Percentiles rank a stretch among this genome's conserved stretches.
phyloP scores from a whole-genome alignment of 164 flowering plant genomes.

The Malania oleifera region DNA sequence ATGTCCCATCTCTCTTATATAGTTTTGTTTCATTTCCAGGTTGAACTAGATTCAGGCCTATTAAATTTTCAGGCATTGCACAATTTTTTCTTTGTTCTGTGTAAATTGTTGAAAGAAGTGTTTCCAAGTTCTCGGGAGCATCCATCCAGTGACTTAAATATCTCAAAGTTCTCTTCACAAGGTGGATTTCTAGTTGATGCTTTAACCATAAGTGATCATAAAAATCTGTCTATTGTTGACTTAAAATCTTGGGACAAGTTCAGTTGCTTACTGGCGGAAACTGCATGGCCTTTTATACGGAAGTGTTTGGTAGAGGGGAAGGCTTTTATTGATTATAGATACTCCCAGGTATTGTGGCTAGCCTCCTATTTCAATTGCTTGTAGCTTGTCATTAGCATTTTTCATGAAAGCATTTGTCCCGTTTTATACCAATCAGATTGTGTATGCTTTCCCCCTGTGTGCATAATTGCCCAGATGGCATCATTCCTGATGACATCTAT shows the following conservation, averaged over 20 bases:
- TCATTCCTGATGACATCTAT: background rate
- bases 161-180: constrained; percentile 39
- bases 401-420: too few relatives aligned
- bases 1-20: constrained; percentile 1
- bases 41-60: constrained; percentile 55
- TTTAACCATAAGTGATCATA: constrained; percentile 12
- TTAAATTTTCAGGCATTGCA: constrained; percentile 61
- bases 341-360: constrained; percentile 57
- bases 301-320: constrained; percentile 78
- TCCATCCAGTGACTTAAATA: constrained; percentile 20
- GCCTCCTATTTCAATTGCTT: too few relatives aligned
- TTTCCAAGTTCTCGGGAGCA: constrained; percentile 17
- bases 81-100: constrained; percentile 71
- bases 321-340: constrained; percentile 45
- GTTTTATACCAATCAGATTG: too few relatives aligned
- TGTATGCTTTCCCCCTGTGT: too few relatives aligned
- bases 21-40: constrained; percentile 37
- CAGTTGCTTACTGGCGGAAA: constrained; percentile 40
- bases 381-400: too few relatives aligned
- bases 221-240: constrained; percentile 23
- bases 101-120: constrained; percentile 72
- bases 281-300: constrained; percentile 54
- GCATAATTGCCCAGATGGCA: too few relatives aligned
- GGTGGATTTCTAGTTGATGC: constrained; percentile 76
- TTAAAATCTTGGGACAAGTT: constrained; percentile 40